Percentiles rank a stretch among this genome's conserved stretches.
Evolutionary conservation across 805 yeast genomes (phyloP).

Genomic region (Pichia insulana): DNA sequence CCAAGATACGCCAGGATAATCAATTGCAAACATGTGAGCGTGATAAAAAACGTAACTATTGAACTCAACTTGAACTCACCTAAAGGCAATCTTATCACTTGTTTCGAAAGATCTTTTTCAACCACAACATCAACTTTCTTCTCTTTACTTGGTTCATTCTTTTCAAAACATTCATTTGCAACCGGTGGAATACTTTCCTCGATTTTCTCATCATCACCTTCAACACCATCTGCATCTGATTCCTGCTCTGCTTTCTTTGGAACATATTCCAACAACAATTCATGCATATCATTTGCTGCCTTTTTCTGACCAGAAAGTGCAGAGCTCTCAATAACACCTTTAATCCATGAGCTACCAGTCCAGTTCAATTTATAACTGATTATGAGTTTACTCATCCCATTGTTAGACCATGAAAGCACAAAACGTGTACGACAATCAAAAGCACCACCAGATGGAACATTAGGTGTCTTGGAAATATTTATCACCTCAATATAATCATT

Average conservation of each 20-base stretch:
- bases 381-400: constrained; percentile 49
- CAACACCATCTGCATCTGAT: neutral
- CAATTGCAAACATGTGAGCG: too few species aligned
- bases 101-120: neutral
- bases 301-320: constrained; percentile 71
- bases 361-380: constrained; percentile 77
- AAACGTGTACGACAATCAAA: constrained; percentile 71
- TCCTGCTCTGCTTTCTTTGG: constrained; percentile 10
- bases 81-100: neutral
- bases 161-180: too few species aligned
- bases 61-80: neutral
- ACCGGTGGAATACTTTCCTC: too few species aligned
- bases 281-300: constrained; percentile 38
- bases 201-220: neutral
- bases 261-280: constrained; percentile 17
- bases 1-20: neutral
- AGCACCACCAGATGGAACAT: constrained; percentile 86
- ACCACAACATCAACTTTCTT: too few species aligned
- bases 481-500: constrained; percentile 49
- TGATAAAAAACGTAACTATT: too few species aligned
- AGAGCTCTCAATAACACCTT: constrained; percentile 79
- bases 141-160: too few species aligned
- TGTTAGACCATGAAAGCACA: constrained; percentile 63
- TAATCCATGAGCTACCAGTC: constrained; percentile 91
- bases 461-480: constrained; percentile 71